A percentile compares a stretch with the other conserved stretches of the same genome.
phyloP scores from a whole-genome alignment of 2,329 filamentous ascomycete genomes.

The Alternaria burnsii region DNA sequence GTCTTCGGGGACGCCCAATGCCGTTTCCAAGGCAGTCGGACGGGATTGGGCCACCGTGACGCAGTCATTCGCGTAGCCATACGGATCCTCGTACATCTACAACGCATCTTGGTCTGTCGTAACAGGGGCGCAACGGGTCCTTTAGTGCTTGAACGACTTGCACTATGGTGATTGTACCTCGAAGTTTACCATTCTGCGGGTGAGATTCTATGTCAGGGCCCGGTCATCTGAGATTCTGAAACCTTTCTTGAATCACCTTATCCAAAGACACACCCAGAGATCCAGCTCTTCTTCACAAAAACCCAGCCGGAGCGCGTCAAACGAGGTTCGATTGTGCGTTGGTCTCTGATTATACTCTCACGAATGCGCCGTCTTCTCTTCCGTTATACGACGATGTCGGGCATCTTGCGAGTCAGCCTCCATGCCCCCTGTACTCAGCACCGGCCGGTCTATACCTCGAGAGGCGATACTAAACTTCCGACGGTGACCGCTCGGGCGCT shows the following conservation, averaged over 20 bases:
- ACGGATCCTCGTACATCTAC: neutral
- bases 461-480: constrained; percentile 55
- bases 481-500: constrained; percentile 62
- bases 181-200: neutral
- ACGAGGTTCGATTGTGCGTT: neutral
- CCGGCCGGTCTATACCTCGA: constrained; percentile 30
- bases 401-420: constrained; percentile 35
- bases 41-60: neutral
- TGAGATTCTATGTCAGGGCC: neutral
- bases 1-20: neutral
- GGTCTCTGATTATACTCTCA: neutral
- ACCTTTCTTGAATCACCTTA: neutral
- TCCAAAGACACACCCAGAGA: neutral
- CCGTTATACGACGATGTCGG: constrained; percentile 36
- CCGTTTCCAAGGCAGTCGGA: neutral
- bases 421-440: constrained; percentile 29
- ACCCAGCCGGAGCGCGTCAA: neutral
- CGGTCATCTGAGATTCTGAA: neutral
- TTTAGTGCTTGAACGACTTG: neutral
- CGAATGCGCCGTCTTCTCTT: constrained; percentile 25
- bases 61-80: neutral
- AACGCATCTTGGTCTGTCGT: neutral
- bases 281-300: constrained; percentile 2
- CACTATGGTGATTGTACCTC: neutral
- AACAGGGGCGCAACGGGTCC: neutral